Base-by-base conservation (phyloP, 495 filamentous ascomycete genomes). In the Hyaloscypha finlandica region DNA sequence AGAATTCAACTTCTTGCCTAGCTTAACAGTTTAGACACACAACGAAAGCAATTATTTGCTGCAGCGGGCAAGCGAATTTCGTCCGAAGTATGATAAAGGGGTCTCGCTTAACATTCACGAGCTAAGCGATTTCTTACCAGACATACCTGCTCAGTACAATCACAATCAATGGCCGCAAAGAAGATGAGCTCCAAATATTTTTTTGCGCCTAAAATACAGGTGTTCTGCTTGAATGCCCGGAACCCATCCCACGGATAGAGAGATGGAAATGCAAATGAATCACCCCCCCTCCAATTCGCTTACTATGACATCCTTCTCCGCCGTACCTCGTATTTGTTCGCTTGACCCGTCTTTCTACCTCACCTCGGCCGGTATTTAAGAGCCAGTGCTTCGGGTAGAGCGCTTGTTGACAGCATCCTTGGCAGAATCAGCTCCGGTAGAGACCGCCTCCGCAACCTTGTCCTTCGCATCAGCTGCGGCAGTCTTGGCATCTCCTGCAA, bases 391-490 rank as follows among this genome's bases (percentile, higher is more conserved):
- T 70, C 81, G 75, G 57, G 81, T 83, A 53, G 77, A 62, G 61
- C 84, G 81, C 81, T 86, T 86, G 22, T 84, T 89, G 48, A 81
- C 80, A 48, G 42, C 42, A 48, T 48, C 42, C 81, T 90, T 91
- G 68, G 78, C 85, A 31, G 86, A 84, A 65, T 93, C 90, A 55
- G 86, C 83, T 58, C 88, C 85, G 64, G 86, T 85, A 61, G 87
- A 76, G 70, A 84, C 83, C 66, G 89, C 90, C 78, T 90, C 86
- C 5, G 85, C 85, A 37, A 84, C 84, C 85, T 96, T 92, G 81
- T 93, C 92, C 87, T 95, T 95, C 70, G 81, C 82, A 63, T 88
- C 86, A 52, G 29, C 70, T 80, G 87, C 91, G 70, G 87, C 83
- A 67, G 87, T 86, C 87, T 94, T 94, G 64, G 83, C 87, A 77